Percentiles rank a stretch among this genome's conserved stretches.
Conservation (phyloP, 306 rosid species). For the Luffa acutangula region DNA sequence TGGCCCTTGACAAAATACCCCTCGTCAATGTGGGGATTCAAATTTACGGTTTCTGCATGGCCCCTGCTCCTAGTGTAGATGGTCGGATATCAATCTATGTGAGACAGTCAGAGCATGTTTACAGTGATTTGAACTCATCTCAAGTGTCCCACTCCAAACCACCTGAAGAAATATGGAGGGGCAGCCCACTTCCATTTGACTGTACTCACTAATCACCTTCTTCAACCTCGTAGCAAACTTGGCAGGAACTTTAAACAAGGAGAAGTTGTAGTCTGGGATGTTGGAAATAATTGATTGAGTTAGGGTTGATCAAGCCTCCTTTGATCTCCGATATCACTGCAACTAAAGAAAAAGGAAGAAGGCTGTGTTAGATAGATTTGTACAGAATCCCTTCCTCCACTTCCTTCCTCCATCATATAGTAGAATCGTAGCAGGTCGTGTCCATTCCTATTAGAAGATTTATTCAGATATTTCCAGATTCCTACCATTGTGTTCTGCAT, state of each 20-base stretch:
- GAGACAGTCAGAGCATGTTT: background rate
- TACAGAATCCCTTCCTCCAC: background rate
- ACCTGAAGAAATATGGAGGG: background rate
- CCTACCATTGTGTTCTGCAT: background rate
- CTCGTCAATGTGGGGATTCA: background rate
- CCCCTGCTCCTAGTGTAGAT: background rate
- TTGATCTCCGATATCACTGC: background rate
- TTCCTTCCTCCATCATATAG: background rate
- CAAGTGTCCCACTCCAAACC: background rate
- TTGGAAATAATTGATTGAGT: background rate
- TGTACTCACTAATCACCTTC: background rate
- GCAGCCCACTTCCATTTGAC: background rate
- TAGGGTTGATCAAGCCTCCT: background rate
- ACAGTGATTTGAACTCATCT: background rate
- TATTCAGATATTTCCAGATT: background rate
- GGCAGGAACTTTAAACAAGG: background rate
- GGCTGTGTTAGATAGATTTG: background rate
- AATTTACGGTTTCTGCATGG: background rate
- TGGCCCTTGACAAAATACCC: background rate
- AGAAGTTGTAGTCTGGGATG: background rate
- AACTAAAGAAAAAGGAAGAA: background rate
- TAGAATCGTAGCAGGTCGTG: background rate
- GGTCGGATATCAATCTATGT: background rate
- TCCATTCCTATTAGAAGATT: background rate
- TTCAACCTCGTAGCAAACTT: background rate